Conservation (phyloP, 23 red algal species). For the Gracilaria domingensis region DNA sequence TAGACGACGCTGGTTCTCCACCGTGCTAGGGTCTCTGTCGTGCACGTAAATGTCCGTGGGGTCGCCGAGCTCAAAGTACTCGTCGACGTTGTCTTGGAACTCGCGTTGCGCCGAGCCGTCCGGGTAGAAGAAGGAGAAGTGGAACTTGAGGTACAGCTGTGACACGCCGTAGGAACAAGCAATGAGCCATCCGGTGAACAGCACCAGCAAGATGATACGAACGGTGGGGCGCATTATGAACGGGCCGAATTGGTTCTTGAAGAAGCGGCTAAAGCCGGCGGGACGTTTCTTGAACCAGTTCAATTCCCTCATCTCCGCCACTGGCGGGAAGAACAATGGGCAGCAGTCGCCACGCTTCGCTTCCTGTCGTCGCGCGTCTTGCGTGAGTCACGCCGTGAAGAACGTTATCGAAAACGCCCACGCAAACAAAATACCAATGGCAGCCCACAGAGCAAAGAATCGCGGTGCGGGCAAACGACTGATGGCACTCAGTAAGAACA, state of each 20-base stretch:
- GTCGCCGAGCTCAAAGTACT: conserved; percentile 47
- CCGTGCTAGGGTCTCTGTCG: conserved; percentile 50
- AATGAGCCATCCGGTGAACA: conserved; percentile 52
- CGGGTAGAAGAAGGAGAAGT: conserved; percentile 79
- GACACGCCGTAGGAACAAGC: conserved; percentile 48
- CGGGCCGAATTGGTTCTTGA: conserved; percentile 46
- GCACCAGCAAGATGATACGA: conserved; percentile 44
- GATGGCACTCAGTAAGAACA: conserved; percentile 70
- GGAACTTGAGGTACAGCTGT: conserved; percentile 73
- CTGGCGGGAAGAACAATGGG: conserved; percentile 17
- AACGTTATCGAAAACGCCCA: conserved; percentile 73
- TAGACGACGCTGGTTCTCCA: conserved; percentile 48
- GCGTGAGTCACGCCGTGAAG: conserved; percentile 49
- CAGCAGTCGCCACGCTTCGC: conserved; percentile 69
- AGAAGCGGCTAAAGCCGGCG: conserved; percentile 71
- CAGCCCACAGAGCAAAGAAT: conserved; percentile 78
- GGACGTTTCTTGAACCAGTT: conserved; percentile 66
- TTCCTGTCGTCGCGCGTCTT: conserved; percentile 52
- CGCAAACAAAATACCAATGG: conserved; percentile 68
- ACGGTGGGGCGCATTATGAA: conserved; percentile 43
- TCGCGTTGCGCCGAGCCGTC: conserved; percentile 48
- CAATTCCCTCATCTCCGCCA: conserved; percentile 54
- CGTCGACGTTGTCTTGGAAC: conserved; percentile 61
- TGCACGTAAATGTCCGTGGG: conserved; percentile 51
- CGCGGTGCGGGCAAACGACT: conserved; percentile 71